Conservation (phyloP, 1,284 basidiomycete genomes). For the Porodaedalea pini region DNA sequence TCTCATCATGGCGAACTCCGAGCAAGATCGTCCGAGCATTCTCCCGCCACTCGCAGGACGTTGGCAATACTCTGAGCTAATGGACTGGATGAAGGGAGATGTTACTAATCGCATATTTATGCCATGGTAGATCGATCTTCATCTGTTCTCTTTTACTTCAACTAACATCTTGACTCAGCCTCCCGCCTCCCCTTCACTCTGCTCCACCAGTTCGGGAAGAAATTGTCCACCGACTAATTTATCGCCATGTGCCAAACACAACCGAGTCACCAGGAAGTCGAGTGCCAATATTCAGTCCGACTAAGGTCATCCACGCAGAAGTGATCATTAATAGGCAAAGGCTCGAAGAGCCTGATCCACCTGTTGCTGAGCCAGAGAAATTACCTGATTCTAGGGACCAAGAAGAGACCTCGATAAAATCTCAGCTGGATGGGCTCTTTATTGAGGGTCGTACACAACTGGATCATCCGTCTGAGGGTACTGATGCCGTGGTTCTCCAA, state of each 20-base stretch:
- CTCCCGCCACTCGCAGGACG: slow-evolving; percentile 50
- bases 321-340: slow-evolving; percentile 27
- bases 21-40: slow-evolving; percentile 36
- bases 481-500: background rate
- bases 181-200: slow-evolving; percentile 42
- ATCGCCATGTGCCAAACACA: slow-evolving; percentile 36
- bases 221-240: slow-evolving; percentile 53
- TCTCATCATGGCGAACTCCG: slow-evolving; percentile 41
- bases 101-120: slow-evolving; percentile 42
- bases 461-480: background rate
- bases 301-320: slow-evolving; percentile 36
- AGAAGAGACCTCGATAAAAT: background rate
- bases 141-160: background rate
- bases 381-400: background rate
- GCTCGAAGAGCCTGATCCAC: background rate
- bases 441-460: background rate
- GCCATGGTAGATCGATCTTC: slow-evolving; percentile 44
- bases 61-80: slow-evolving; percentile 39
- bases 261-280: background rate
- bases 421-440: slow-evolving; percentile 1
- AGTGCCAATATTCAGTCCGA: slow-evolving; percentile 9
- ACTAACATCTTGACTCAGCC: slow-evolving; percentile 27
- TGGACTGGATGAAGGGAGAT: slow-evolving; percentile 45
- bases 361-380: background rate
- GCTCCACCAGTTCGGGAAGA: slow-evolving; percentile 36